phyloP scores from a whole-genome alignment of 345 rosid genomes.

The Luvunga scandens region DNA sequence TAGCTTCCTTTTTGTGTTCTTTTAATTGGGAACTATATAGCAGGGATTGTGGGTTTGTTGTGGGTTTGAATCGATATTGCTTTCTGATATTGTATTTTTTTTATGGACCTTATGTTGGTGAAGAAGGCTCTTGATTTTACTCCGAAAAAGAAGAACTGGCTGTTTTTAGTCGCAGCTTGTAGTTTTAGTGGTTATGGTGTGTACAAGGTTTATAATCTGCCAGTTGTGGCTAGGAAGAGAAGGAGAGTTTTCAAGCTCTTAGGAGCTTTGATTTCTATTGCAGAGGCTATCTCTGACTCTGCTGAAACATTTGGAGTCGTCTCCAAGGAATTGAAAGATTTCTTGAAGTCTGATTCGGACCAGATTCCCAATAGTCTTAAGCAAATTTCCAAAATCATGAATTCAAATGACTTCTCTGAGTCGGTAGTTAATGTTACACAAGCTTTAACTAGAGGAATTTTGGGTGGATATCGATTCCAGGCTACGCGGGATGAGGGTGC shows the following conservation, averaged over 20 bases:
- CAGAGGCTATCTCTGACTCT: constrained; percentile 59
- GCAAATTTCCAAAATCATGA: constrained; percentile 61
- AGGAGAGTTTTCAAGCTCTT: constrained; percentile 47
- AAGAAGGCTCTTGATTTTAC: constrained; percentile 45
- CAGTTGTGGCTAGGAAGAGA: constrained; percentile 49
- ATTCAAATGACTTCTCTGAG: constrained; percentile 54
- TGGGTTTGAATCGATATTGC: neutral
- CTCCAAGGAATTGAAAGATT: constrained; percentile 50
- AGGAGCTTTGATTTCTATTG: constrained; percentile 47
- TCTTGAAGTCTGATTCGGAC: constrained; percentile 62
- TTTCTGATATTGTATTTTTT: neutral
- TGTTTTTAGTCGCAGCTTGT: constrained; percentile 34
- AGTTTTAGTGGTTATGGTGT: constrained; percentile 51
- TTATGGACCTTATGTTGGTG: constrained; percentile 53
- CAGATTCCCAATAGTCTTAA: constrained; percentile 66
- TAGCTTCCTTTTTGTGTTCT: neutral
- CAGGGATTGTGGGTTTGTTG: neutral
- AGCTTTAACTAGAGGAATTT: constrained; percentile 52
- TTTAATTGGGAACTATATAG: too few relatives aligned
- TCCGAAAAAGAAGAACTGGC: constrained; percentile 53
- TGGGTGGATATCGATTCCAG: constrained; percentile 38
- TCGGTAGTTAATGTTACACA: constrained; percentile 42
- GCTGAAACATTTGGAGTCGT: constrained; percentile 49
- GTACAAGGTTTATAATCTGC: constrained; percentile 58
- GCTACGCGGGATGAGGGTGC: constrained; percentile 17